These are phyloP conservation scores for Linaria vulgaris DNA, from an alignment of 257 asterid species.

Conservation along the genomic window DNA sequence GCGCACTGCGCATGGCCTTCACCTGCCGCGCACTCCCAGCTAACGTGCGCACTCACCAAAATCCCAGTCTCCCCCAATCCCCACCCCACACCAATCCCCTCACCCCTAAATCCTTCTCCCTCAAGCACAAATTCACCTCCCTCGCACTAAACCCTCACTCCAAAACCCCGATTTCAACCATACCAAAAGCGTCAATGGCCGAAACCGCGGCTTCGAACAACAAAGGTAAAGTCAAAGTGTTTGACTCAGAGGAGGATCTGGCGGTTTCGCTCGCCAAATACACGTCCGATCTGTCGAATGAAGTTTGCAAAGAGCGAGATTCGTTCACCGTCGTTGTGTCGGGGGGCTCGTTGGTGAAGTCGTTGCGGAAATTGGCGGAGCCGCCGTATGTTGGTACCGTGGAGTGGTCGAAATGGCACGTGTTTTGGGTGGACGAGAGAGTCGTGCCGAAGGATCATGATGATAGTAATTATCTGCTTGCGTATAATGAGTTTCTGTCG, in stretches of 20 bases:
- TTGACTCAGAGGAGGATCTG: conserved; percentile 73
- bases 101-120: conserved; percentile 27
- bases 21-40: conserved; percentile 29
- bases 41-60: conserved; percentile 25
- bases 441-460: conserved; percentile 90
- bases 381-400: conserved; percentile 65
- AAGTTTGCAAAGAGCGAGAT: conserved; percentile 39
- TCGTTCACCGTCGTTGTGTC: conserved; percentile 79
- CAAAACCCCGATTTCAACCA: conserved; percentile 22
- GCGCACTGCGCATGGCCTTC: conserved; percentile 35
- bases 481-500: conserved; percentile 67
- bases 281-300: conserved; percentile 52
- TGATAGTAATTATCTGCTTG: conserved; percentile 87
- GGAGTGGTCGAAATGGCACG: conserved; percentile 91
- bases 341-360: conserved; percentile 86
- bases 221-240: conserved; percentile 59
- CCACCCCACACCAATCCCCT: conserved; percentile 31
- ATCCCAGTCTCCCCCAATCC: conserved; percentile 32
- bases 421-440: conserved; percentile 94
- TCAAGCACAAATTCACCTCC: conserved; percentile 24
- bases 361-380: conserved; percentile 81
- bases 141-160: conserved; percentile 19
- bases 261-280: conserved; percentile 64
- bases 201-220: conserved; percentile 46
- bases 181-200: conserved; percentile 67